Base-by-base conservation (phyloP, 2,329 filamentous ascomycete species). In the Sordariomycetes sp. region DNA sequence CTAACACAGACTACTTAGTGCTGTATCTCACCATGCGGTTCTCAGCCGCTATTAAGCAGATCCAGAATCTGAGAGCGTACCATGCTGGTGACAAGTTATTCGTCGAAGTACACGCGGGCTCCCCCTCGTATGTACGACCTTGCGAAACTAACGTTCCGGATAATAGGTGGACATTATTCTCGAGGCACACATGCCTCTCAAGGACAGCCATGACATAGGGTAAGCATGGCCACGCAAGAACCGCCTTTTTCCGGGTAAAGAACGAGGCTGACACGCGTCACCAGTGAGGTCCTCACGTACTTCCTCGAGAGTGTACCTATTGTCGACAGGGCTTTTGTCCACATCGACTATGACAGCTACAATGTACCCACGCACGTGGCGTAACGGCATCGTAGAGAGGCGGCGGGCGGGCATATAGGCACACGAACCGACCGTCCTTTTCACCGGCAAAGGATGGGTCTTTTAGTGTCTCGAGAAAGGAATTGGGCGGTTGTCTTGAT, bases 11-110 rank as follows among this genome's bases (percentile, higher is more conserved):
- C 15, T n/a, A 8, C 12, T 20, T 35, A 59, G 70, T 96, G 24
- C 77, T 96, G 1, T 96, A 96, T 71, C 79, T 95, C 63, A 94
- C 90, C 1, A 95, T 96, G 87, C 86, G 91, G 22, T 96, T 96
- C 67, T 90, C 90, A 52, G 89, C 87, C 62, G 87, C 87, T 13
- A 95, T 96, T 66, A 84, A 82, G 65, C 85, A 89, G 67, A 94
- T 95, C 60, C 89, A 94, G 67, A 89, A 89, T 35, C 73, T 94
- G 58, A 85, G 90, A 62, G 89, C 89, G 1, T 95, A 94, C 67
- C 89, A 95, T 65, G 84, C 85, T 0, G 89, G 89, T 28, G 89
- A 94, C 68, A 91, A 90, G 74, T 77, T 94, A 59, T 90, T 89
- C 61, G 87, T 92, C 28, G 77, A 80, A 66, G 56, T 57, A 42